Evolutionary conservation across 345 rosid species (phyloP), one percentile per base, ranked within the genome.

Genomic region (Adansonia digitata): DNA sequence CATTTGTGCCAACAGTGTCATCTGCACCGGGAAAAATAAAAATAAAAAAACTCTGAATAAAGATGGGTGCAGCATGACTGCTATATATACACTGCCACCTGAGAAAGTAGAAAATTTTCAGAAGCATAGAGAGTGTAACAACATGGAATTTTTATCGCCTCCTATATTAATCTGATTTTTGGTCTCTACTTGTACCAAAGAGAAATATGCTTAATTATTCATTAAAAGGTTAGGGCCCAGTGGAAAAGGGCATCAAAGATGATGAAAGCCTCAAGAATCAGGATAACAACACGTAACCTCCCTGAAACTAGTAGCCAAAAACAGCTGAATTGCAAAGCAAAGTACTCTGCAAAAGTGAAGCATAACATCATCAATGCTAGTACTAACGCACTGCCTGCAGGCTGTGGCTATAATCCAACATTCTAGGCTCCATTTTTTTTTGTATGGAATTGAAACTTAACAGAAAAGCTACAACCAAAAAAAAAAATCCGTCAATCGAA

Each of bases 1-100:
- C 24, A 64, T 69, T 20, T 37, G 48, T 82, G 49, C 83, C 87
- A 73, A 84, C 88, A 40, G 56, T 66, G 70, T 82, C 92, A 79
- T 73, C 79, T 63, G 86, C 94, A 89, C 82, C 77, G 75, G n/a
- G n/a, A n/a, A 81, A 59, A 8, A 8, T 0, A 0, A 24, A 24
- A 29, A n/a, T n/a, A 26, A 66, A 43, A 49, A 31, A 1, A 15
- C 20, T 22, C 26, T 39, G 72, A 79, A 37, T 67, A 65, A 29
- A 67, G 5, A 63, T 2, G 2, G 37, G 46, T 27, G 13, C 27
- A n/a, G 57, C 56, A 61, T 31, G 53, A 40, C 34, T 27, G 3
- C 31, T 1, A 34, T 48, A 45, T 3, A 51, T 53, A 37, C 59
- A 66, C 18, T 26, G 14, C 43, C 9, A 31, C 24, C 57, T 17